Base-by-base conservation (phyloP, 257 asterid genomes). In the Eustoma russellianum region DNA sequence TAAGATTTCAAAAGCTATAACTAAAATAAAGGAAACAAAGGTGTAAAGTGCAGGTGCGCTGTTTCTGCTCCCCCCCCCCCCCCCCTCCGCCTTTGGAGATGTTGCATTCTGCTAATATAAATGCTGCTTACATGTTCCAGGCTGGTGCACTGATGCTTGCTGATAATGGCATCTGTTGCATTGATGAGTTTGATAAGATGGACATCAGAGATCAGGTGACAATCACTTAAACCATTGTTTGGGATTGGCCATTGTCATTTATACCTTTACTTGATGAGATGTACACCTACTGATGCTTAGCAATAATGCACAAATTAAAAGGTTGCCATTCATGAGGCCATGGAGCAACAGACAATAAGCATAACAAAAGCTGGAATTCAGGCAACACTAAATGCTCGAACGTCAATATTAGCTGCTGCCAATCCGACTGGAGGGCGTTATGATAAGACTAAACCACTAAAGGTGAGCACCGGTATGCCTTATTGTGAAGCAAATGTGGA, bases 121-220 rank as follows among this genome's bases (percentile, higher is more conserved):
- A 38, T 40, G 44, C 38, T 30, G 41, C 46, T 13, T 33, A 38
- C 59, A 13, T 59, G 60, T 49, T 60, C 66, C 79, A 92, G 99
- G 99, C 99, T 58, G 97, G 99, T 19, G 99, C 99, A n/a, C 73
- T 92, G 56, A 92, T 92, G 95, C 95, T 92, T 74, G 95, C 97
- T 72, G 99, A 92, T 64, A 92, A 92, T 61, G 99, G 99, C 57
- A 66, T 92, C 62, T 92, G 99, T 68, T 92, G 99, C 69, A 88
- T 92, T 60, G 99, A 92, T 46, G 97, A 92, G 74, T 92, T 92
- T 73, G 99, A 92, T 74, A 92, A 92, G 78, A 92, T 92, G 99
- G 99, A 92, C 62, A 51, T 83, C 56, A 79, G 86, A 71, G 99
- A 92, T 81, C 99, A 92, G 97, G 99, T 88, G 70, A 53, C 65